Evolutionary conservation across 352 stramenopile species (phyloP), one percentile per base, ranked within the genome.

Genomic region (Globisporangium megalacanthum): DNA sequence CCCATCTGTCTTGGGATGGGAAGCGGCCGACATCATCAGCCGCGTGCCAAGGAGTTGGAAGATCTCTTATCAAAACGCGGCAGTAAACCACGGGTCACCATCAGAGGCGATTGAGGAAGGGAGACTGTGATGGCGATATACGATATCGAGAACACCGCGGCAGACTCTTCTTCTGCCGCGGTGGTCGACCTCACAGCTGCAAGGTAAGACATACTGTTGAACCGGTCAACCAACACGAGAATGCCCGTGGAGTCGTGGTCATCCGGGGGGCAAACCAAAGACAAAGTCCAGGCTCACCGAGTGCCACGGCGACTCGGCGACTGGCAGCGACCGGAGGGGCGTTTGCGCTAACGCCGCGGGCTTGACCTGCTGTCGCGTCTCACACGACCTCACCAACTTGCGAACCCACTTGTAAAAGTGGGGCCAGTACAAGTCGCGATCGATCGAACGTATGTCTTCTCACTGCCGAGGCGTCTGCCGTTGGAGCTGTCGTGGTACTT

Each of bases 151-250:
- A n/a, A n/a, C n/a, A n/a, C n/a, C n/a, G n/a, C n/a, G n/a, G n/a
- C n/a, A n/a, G n/a, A n/a, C n/a, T n/a, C n/a, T n/a, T n/a, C n/a
- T n/a, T n/a, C n/a, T n/a, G n/a, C n/a, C n/a, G n/a, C n/a, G n/a
- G n/a, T n/a, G n/a, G n/a, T n/a, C n/a, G n/a, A 37, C 33, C 8
- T 37, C 33, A 37, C 64, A 0, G 60, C 13, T 29, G 52, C 48
- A 22, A 72, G 58, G 29, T 75, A 55, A 0, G 64, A 8, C 59
- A 67, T 72, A 58, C 69, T 75, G 35, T 56, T 75, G 44, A 75
- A 60, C 54, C 54, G n/a, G 7, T 74, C 61, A 1, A 80, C 60
- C 9, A 71, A 61, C 6, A 73, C 65, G 0, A 73, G 9, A 14
- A 75, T 56, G 0, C 62, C 57, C 0, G 56, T 68, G 19, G 60